Evolutionary conservation across 169 alveolate species (phyloP), one percentile per base, ranked within the genome.

Genomic region (Plasmodium ovale): DNA sequence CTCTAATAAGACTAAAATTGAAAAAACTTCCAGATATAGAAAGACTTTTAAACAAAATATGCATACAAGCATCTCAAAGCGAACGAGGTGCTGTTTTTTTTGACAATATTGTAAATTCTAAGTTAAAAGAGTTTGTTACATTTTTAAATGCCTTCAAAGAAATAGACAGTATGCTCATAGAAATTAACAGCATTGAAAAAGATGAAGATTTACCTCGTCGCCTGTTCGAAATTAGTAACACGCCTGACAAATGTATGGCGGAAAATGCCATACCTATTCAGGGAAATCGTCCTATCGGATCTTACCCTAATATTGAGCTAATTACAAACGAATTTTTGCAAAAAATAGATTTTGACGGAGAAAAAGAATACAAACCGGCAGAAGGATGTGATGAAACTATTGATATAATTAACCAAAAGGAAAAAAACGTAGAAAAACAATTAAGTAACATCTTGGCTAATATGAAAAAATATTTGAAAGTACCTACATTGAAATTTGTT

Each of bases 41-140:
- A 87, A 92, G 98, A 7, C 37, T 93, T 49, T 77, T 95, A 29
- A 95, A 94, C 67, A 96, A 95, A 87, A 87, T 96, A 53, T 91
- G 96, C 37, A 91, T 94, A 16, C 95, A 94, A 49, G 96, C 96
- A 2, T 89, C 96, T 14, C 96, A 97, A 69, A 92, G 93, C 62
- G 94, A 95, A 73, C 72, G 97, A 54, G 94, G 94, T 21, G 98
- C 98, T 2, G 96, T 96, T 47, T 94, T 94, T 91, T 96, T 96
- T 69, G 96, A 95, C 65, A 95, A 96, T 42, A 94, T 91, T 54
- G 89, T 92, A 0, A 92, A 87, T 44, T 72, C 90, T 10, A 93
- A 93, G 59, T 56, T 95, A 27, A 91, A 73, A n/a, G 97, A 94
- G 25, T 92, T 96, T 59, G 72, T 89, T 29, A 89, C 74, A n/a